Percentiles rank a stretch among this genome's conserved stretches.
Evolutionary conservation across 371 early-diverging fungal species (phyloP).

Genomic region (Haplosporangium sp.): DNA sequence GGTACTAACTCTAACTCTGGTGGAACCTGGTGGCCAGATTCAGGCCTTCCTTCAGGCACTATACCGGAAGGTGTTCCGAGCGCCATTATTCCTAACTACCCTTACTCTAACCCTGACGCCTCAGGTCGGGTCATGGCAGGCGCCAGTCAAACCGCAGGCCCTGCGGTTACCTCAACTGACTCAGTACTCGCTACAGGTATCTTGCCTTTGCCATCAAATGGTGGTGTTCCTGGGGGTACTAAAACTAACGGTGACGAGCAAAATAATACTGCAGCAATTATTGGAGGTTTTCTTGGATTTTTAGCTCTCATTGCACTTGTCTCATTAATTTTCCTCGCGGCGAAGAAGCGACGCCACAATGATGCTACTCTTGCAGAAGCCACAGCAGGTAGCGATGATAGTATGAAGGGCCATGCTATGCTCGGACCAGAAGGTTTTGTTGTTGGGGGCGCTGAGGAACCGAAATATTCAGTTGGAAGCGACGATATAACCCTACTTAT

Average conservation of each 20-base stretch:
- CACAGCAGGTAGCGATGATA: not conserved
- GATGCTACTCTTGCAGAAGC: conserved; percentile 2
- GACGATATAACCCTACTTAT: conserved; percentile 13
- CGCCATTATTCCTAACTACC: conserved; percentile 10
- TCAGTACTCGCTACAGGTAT: not conserved
- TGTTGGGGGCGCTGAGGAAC: conserved; percentile 5
- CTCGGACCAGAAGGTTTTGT: conserved; percentile 16
- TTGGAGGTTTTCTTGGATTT: conserved; percentile 24
- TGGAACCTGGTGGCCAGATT: not conserved
- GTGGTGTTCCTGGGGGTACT: conserved; percentile 16
- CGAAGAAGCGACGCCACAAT: conserved; percentile 23
- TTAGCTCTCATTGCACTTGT: conserved; percentile 22
- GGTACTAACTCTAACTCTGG: conserved; percentile 1
- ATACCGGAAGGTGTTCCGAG: conserved; percentile 26
- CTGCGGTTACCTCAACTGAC: not conserved
- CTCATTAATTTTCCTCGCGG: conserved; percentile 21
- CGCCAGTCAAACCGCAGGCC: conserved; percentile 1
- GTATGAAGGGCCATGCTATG: conserved; percentile 8
- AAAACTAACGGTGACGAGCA: conserved; percentile 18
- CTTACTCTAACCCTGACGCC: conserved; percentile 25
- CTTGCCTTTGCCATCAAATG: conserved; percentile 1
- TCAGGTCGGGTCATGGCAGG: conserved; percentile 28
- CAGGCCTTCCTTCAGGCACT: conserved; percentile 5
- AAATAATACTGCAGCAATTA: not conserved
- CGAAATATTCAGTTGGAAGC: conserved; percentile 16